A percentile compares a stretch with the other conserved stretches of the same genome.
These are phyloP conservation scores for Gigaspora rosea DNA, from an alignment of 192 early-diverging fungal genomes.

Conservation along the genomic window DNA sequence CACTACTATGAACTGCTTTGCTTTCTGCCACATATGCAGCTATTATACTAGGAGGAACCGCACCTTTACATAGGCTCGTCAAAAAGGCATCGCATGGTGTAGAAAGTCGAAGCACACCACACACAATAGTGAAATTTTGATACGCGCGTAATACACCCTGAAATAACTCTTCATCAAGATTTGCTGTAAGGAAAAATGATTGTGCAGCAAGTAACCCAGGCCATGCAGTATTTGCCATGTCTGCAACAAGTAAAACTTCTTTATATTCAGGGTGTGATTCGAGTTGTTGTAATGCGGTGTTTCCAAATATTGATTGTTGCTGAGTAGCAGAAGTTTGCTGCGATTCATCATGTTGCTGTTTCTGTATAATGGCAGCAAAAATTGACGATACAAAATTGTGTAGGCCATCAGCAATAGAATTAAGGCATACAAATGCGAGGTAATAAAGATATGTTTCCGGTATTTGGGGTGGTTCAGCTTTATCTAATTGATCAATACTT, in stretches of 20 bases:
- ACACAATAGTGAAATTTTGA: slow-evolving; percentile 74
- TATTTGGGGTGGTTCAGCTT: slow-evolving; percentile 82
- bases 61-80: slow-evolving; percentile 78
- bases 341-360: slow-evolving; percentile 33
- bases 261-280: slow-evolving; percentile 34
- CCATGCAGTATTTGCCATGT: slow-evolving; percentile 83
- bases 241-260: slow-evolving; percentile 63
- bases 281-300: slow-evolving; percentile 32
- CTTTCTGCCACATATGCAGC: slow-evolving; percentile 37
- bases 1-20: slow-evolving; percentile 27
- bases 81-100: slow-evolving; percentile 87
- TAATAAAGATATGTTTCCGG: slow-evolving; percentile 89
- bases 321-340: slow-evolving; percentile 14
- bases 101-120: slow-evolving; percentile 76
- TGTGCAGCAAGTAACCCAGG: slow-evolving; percentile 74
- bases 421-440: slow-evolving; percentile 72
- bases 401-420: slow-evolving; percentile 71
- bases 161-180: slow-evolving; percentile 86
- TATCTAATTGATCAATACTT: slow-evolving; percentile 91
- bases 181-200: slow-evolving; percentile 72
- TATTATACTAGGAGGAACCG: slow-evolving; percentile 63
- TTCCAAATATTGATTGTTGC: slow-evolving; percentile 40
- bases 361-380: slow-evolving; percentile 46
- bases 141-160: slow-evolving; percentile 66
- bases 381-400: slow-evolving; percentile 65